A percentile compares a stretch with the other conserved stretches of the same genome.
phyloP scores from a whole-genome alignment of 805 yeast species.

The Sugiyamaella valdiviana region DNA sequence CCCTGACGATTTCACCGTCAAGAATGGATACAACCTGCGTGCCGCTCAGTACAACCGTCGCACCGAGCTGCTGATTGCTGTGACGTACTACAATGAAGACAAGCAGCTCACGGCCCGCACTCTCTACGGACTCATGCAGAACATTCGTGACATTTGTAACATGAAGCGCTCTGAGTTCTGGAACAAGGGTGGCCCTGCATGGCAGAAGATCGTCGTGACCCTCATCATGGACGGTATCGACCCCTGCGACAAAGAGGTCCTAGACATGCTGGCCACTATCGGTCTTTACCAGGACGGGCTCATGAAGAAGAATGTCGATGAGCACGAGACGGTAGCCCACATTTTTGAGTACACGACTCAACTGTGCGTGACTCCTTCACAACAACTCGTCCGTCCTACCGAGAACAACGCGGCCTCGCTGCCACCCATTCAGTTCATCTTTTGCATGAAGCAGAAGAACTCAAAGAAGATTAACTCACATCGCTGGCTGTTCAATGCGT shows the following conservation, averaged over 20 bases:
- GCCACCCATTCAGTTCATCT: slow-evolving; percentile 57
- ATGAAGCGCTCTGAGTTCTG: slow-evolving; percentile 39
- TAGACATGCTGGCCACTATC: slow-evolving; percentile 57
- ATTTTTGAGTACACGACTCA: slow-evolving; percentile 61
- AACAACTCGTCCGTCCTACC: slow-evolving; percentile 49
- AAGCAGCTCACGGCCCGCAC: slow-evolving; percentile 56
- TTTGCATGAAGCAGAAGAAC: slow-evolving; percentile 56
- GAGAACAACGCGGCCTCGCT: slow-evolving; percentile 42
- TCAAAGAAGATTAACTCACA: slow-evolving; percentile 62
- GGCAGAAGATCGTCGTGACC: slow-evolving; percentile 63
- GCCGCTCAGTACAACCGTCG: slow-evolving; percentile 51
- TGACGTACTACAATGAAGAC: slow-evolving; percentile 66
- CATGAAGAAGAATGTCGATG: slow-evolving; percentile 54
- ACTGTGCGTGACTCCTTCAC: slow-evolving; percentile 36
- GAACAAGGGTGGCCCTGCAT: slow-evolving; percentile 45
- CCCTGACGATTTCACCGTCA: slow-evolving; percentile 55
- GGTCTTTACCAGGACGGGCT: slow-evolving; percentile 64
- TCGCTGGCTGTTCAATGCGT: slow-evolving; percentile 64
- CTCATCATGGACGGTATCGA: slow-evolving; percentile 61
- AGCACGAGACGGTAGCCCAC: slow-evolving; percentile 56
- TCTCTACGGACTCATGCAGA: slow-evolving; percentile 57
- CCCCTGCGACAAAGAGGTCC: slow-evolving; percentile 56
- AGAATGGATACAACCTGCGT: slow-evolving; percentile 49
- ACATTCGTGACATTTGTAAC: slow-evolving; percentile 54
- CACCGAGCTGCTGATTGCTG: slow-evolving; percentile 55